Evolutionary conservation across 73 alveolate species (phyloP), one percentile per base, ranked within the genome.

Genomic region (Symbiodinium pilosum): DNA sequence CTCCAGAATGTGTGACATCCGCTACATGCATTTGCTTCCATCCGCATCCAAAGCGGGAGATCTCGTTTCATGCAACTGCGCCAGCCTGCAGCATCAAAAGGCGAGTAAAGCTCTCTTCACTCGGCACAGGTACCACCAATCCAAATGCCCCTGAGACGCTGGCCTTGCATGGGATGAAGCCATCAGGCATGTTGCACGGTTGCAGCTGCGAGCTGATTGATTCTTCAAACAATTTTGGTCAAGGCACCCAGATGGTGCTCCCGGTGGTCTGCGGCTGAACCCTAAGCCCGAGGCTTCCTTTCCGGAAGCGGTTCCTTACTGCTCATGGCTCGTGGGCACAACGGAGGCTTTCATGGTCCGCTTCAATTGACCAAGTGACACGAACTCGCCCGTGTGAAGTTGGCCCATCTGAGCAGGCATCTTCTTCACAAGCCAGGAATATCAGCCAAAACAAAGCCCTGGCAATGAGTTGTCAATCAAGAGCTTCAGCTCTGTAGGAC

Each of bases 301-400:
- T 69, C 39, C 84, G 84, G 84, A 69, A 69, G 84, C 84, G 84
- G 39, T 69, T 69, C 84, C 84, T 69, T 6, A 39, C 16, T 30
- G 84, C 36, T 69, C 26, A 54, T 54, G 20, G 73, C 73, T 24
- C 34, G 73, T 16, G 73, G 73, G 26, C n/a, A n/a, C n/a, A n/a
- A n/a, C n/a, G n/a, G n/a, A 4, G 44, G 4, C 43, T 32, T n/a
- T 16, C 20, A 39, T 40, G 28, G 43, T 20, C 7, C 12, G 69
- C n/a, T n/a, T n/a, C 41, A 28, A 26, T 38, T 4, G 51, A 36
- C 40, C 94, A 26, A 56, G 94, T 42, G 64, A 32, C 94, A 87
- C 73, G 56, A 87, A 87, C 42, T 87, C 94, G 56, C 94, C 94
- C 9, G 94, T 54, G 86, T 87, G 94, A 43, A 87, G 59, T 26